Evolutionary conservation across 2,329 filamentous ascomycete species (phyloP).

Genomic region (Penicillium sp.): DNA sequence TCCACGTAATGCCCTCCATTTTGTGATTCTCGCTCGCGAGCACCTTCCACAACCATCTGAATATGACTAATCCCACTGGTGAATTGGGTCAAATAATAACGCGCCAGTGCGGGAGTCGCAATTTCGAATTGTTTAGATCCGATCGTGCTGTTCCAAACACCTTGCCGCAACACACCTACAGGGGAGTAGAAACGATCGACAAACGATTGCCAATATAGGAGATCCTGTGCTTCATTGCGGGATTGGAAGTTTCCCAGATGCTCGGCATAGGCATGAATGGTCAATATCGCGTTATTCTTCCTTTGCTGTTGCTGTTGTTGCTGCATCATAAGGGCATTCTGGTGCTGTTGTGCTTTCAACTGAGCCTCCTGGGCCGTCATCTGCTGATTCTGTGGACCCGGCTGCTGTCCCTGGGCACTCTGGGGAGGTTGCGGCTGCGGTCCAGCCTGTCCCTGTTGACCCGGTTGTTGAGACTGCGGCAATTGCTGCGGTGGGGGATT

Average conservation of each 20-base stretch:
- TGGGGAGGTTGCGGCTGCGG: conserved; percentile 34
- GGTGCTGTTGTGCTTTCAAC: conserved; percentile 39
- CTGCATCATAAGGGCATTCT: conserved; percentile 40
- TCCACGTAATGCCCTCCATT: conserved; percentile 71
- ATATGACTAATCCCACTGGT: conserved; percentile 81
- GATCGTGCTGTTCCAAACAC: conserved; percentile 53
- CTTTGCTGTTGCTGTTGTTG: conserved; percentile 29
- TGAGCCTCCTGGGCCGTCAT: conserved; percentile 41
- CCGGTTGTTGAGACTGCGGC: conserved; percentile 36
- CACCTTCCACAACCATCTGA: conserved; percentile 76
- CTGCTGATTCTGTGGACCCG: conserved; percentile 34
- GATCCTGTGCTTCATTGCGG: conserved; percentile 61
- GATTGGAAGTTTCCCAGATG: conserved; percentile 55
- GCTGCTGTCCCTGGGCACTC: conserved; percentile 27
- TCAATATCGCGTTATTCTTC: conserved; percentile 48
- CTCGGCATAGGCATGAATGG: conserved; percentile 56
- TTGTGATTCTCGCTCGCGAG: conserved; percentile 55
- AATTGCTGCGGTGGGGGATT: conserved; percentile 36
- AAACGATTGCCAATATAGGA: conserved; percentile 75
- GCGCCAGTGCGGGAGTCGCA: conserved; percentile 71
- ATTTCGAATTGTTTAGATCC: conserved; percentile 85
- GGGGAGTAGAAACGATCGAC: conserved; percentile 78
- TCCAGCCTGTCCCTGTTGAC: conserved; percentile 27
- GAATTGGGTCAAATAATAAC: conserved; percentile 89
- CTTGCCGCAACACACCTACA: conserved; percentile 72